Conservation (phyloP, 768 basidiomycete genomes). For the Cystobasidiopsis lactophilus region DNA sequence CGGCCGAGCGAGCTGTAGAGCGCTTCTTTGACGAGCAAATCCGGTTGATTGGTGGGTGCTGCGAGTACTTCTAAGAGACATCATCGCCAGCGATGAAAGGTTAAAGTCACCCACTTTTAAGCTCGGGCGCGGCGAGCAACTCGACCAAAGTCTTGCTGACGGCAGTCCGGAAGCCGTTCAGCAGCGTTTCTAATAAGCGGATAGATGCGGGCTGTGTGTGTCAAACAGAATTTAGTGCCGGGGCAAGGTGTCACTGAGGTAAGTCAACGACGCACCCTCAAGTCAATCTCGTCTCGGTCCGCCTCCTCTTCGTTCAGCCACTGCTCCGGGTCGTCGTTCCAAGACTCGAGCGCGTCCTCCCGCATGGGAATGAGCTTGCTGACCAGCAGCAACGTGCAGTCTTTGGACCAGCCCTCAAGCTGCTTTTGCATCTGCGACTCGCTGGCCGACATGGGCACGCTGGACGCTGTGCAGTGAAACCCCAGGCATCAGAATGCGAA, state of each 20-base stretch:
- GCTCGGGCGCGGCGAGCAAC: slow-evolving; percentile 28
- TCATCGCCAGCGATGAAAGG: not conserved
- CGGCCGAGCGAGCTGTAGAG: slow-evolving; percentile 76
- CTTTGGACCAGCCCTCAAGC: not conserved
- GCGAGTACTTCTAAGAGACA: slow-evolving; percentile 9
- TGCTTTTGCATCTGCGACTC: not conserved
- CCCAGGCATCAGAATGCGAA: not conserved
- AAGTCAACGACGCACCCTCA: slow-evolving; percentile 38
- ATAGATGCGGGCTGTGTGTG: slow-evolving; percentile 61
- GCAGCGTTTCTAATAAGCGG: slow-evolving; percentile 62
- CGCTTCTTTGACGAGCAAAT: slow-evolving; percentile 58
- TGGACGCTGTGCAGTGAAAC: not conserved
- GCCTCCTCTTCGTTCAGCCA: slow-evolving; percentile 74
- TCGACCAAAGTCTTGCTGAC: slow-evolving; percentile 43
- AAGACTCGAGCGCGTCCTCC: slow-evolving; percentile 53
- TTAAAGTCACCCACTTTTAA: slow-evolving; percentile 1
- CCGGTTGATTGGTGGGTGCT: slow-evolving; percentile 33
- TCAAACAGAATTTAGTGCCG: not conserved
- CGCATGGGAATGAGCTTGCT: slow-evolving; percentile 68
- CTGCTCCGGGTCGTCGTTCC: slow-evolving; percentile 78
- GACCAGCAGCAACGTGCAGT: slow-evolving; percentile 49
- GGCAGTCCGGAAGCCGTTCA: slow-evolving; percentile 43
- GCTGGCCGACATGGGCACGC: not conserved
- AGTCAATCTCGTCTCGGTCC: slow-evolving; percentile 81
- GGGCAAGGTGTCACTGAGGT: not conserved